phyloP scores from a whole-genome alignment of 23 red algal genomes.

The Gracilaria vermiculophylla region DNA sequence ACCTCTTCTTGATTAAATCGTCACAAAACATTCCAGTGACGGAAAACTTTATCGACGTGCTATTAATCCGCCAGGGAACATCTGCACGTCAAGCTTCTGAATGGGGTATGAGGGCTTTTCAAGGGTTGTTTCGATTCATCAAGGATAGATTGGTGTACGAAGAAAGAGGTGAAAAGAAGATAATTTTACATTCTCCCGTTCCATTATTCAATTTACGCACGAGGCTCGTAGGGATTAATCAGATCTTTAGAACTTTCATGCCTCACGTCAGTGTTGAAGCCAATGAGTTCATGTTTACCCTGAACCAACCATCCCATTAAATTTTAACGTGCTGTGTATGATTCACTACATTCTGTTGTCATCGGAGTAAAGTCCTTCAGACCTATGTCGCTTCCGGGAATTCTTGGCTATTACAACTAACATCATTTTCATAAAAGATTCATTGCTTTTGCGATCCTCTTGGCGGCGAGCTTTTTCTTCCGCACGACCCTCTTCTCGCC shows the following conservation, averaged over 20 bases:
- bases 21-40: conserved; percentile 1
- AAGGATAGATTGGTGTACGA: conserved; percentile 28
- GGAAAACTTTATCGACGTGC: not conserved
- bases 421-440: no score
- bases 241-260: not conserved
- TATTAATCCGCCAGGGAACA: not conserved
- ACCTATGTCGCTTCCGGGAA: no score
- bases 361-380: no score
- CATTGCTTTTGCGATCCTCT: no score
- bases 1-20: conserved; percentile 13
- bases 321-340: no score
- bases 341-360: no score
- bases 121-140: not conserved
- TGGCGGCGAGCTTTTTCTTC: no score
- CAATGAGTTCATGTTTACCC: no score
- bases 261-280: not conserved
- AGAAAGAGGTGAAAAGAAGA: not conserved
- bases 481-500: no score
- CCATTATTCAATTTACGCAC: conserved; percentile 21
- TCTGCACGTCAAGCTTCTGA: not conserved
- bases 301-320: no score
- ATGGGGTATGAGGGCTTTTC: conserved; percentile 22
- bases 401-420: no score
- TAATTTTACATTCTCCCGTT: not conserved
- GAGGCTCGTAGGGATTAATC: conserved; percentile 15